Evolutionary conservation across 768 basidiomycete genomes (phyloP).

Genomic region (Hygrophoropsis aurantiaca): DNA sequence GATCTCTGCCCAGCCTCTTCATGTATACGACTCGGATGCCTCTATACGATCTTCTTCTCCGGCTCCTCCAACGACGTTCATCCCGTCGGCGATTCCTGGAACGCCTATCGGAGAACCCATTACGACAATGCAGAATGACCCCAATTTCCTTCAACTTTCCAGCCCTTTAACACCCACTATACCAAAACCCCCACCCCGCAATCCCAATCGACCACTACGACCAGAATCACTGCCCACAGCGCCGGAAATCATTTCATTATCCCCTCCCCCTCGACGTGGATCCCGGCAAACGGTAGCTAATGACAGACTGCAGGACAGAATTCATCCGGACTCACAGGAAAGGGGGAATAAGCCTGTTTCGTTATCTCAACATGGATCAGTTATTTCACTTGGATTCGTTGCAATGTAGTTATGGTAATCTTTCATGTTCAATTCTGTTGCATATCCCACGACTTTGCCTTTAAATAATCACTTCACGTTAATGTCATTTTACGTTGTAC

Average conservation of each 20-base stretch:
- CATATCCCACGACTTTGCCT: no score
- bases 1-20: slow-evolving; percentile 24
- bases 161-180: slow-evolving; percentile 40
- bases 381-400: slow-evolving; percentile 52
- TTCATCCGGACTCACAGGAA: slow-evolving; percentile 10
- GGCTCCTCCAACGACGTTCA: slow-evolving; percentile 6
- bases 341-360: slow-evolving; percentile 25
- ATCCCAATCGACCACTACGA: slow-evolving; percentile 25
- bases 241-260: slow-evolving; percentile 49
- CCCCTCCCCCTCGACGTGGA: slow-evolving; percentile 63
- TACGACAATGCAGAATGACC: slow-evolving; percentile 47
- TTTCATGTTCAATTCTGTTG: no score
- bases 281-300: slow-evolving; percentile 44
- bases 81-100: slow-evolving; percentile 18
- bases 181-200: slow-evolving; percentile 17
- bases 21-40: slow-evolving; percentile 19
- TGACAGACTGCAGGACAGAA: slow-evolving; percentile 8
- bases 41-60: slow-evolving; percentile 12
- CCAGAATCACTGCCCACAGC: slow-evolving; percentile 26
- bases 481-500: no score
- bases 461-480: no score
- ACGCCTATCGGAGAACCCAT: slow-evolving; percentile 73
- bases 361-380: slow-evolving; percentile 50
- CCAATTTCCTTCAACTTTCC: slow-evolving; percentile 59
- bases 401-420: slow-evolving; percentile 35